A percentile compares a stretch with the other conserved stretches of the same genome.
Conservation (phyloP, 768 basidiomycete species). For the Phanerochaete carnosa region DNA sequence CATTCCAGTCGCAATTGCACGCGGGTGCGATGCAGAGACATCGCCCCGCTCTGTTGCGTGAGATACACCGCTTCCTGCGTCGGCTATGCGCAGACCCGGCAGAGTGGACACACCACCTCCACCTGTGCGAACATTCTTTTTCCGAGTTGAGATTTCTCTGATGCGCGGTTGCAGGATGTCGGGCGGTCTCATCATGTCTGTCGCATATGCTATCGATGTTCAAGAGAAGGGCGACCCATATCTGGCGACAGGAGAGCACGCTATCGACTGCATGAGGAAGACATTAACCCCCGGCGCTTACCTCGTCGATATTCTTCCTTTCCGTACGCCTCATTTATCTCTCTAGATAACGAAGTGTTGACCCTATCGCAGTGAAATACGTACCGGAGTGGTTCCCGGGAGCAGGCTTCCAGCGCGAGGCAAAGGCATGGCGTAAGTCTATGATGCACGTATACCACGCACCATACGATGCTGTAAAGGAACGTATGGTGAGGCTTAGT, state of each 20-base stretch:
- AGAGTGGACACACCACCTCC: conserved; percentile 1
- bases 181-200: conserved; percentile 30
- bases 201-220: conserved; percentile 35
- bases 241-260: conserved; percentile 25
- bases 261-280: conserved; percentile 15
- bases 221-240: conserved; percentile 29
- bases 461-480: conserved; percentile 16
- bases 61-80: neutral
- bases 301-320: neutral
- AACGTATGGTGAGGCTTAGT: conserved; percentile 6
- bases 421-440: conserved; percentile 6
- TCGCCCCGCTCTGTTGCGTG: neutral
- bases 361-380: conserved; percentile 17
- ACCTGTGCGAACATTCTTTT: conserved; percentile 2
- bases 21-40: neutral
- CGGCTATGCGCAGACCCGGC: neutral
- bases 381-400: conserved; percentile 22
- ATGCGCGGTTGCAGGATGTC: conserved; percentile 27
- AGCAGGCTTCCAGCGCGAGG: conserved; percentile 13
- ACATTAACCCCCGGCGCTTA: neutral
- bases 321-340: too few relatives aligned
- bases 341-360: neutral
- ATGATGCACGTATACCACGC: conserved; percentile 3
- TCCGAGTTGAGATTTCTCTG: neutral
- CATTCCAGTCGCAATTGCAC: conserved; percentile 5